Conservation (phyloP, 768 basidiomycete species). For the Russula sp. region DNA sequence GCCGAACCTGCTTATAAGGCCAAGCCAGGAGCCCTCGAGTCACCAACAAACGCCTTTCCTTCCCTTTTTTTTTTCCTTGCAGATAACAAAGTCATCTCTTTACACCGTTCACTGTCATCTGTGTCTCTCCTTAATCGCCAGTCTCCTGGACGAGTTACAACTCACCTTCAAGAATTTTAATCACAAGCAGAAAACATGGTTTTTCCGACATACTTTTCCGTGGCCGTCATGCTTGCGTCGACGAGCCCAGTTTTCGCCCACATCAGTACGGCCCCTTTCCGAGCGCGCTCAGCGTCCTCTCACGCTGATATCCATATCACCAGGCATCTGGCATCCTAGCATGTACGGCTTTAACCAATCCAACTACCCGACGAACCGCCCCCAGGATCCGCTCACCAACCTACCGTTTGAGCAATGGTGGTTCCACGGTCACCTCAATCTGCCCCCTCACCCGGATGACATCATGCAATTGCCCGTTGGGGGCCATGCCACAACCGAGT, state of each 20-base stretch:
- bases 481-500: slow-evolving; percentile 18
- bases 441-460: slow-evolving; percentile 29
- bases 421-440: slow-evolving; percentile 31
- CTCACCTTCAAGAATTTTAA: no score
- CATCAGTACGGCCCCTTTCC: not conserved
- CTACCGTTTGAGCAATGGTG: slow-evolving; percentile 33
- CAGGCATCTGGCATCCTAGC: slow-evolving; percentile 29
- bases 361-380: slow-evolving; percentile 26
- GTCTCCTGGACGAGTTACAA: not conserved
- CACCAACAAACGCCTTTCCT: not conserved
- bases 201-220: not conserved
- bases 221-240: not conserved
- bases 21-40: not conserved
- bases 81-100: not conserved
- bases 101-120: not conserved
- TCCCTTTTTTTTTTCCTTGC: not conserved
- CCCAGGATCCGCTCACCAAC: slow-evolving; percentile 31
- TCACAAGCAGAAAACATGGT: not conserved
- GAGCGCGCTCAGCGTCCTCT: not conserved
- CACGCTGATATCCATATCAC: not conserved
- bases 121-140: not conserved
- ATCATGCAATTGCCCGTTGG: slow-evolving; percentile 31
- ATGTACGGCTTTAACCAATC: slow-evolving; percentile 38
- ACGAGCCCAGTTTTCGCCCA: slow-evolving; percentile 9
- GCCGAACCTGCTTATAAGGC: not conserved